These are phyloP conservation scores for Orbilia blumenaviensis DNA, from an alignment of 2,329 filamentous ascomycete genomes.

Conservation along the genomic window DNA sequence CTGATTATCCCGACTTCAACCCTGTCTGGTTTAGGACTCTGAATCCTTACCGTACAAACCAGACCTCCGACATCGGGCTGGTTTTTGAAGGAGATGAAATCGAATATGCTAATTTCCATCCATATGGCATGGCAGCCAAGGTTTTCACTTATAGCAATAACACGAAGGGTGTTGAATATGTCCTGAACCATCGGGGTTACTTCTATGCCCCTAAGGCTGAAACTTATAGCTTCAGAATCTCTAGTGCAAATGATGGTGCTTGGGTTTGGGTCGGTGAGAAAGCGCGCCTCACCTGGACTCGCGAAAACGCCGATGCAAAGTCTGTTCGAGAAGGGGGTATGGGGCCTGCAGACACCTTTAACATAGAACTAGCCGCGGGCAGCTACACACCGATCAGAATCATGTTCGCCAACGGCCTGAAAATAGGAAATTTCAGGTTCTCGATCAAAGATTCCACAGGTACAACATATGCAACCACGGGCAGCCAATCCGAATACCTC, in stretches of 20 bases:
- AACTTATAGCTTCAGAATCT: conserved; percentile 21
- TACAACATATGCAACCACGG: not conserved
- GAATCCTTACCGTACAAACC: not conserved
- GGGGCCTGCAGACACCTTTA: not conserved
- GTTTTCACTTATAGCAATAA: not conserved
- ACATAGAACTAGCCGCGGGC: not conserved
- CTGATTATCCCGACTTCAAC: not conserved
- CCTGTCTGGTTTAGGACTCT: conserved; percentile 1
- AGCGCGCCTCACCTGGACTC: not conserved
- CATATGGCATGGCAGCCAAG: conserved; percentile 10
- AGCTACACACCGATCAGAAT: conserved; percentile 22
- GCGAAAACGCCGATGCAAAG: not conserved
- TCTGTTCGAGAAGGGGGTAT: not conserved
- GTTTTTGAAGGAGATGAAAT: not conserved
- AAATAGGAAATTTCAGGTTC: not conserved
- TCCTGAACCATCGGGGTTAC: conserved; percentile 26
- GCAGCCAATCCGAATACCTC: not conserved
- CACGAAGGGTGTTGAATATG: not conserved
- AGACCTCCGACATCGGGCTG: not conserved
- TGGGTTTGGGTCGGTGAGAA: conserved; percentile 15
- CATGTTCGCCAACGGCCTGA: not conserved
- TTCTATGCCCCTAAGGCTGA: conserved; percentile 18
- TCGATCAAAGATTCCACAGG: not conserved
- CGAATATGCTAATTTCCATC: not conserved
- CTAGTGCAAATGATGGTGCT: not conserved